Evolutionary conservation across 805 yeast genomes (phyloP), one percentile per base, ranked within the genome.

Genomic region (Suhomyces emberorum): DNA sequence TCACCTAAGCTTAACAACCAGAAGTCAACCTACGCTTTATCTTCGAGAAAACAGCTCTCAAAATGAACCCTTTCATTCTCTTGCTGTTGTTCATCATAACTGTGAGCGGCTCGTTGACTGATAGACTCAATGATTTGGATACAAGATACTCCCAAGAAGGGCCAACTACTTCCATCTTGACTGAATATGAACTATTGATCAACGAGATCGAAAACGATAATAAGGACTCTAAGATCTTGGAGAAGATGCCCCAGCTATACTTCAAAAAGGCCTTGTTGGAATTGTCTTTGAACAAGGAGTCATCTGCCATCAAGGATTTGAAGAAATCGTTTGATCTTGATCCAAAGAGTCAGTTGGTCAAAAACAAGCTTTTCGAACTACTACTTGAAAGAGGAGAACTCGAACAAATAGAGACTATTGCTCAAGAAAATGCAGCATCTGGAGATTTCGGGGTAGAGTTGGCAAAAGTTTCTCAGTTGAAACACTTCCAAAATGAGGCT

Each of bases 191-290:
- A 12, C 30, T 37, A 11, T 36, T 56, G 7, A 35, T 41, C n/a
- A 42, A 38, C 11, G 49, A 44, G 6, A 34, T 54, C 8, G 54
- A 46, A 18, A 23, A 6, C 3, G 21, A 12, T 15, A 16, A 32
- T 8, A 18, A 20, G 11, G 12, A 5, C 15, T 19, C 34, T 5
- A 22, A 44, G 15, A 32, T 32, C 4, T 14, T 31, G 16, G 27
- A 37, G 17, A 25, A 16, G 10, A 28, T 20, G 19, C 58, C 78
- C 0, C 74, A 72, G 43, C 55, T 80, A 1, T 69, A 72, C 42
- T 79, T 74, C 52, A 81, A 77, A 51, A 70, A 73, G 37, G 88
- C 87, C 0, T 52, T 81, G 29, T 73, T 82, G 3, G 81, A 81
- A 36, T 56, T 79, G 36, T 70, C 79, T 10, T 50, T 79, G 43